These are phyloP conservation scores for Malassezia furfur DNA, from an alignment of 1,284 basidiomycete genomes.

Conservation along the genomic window DNA sequence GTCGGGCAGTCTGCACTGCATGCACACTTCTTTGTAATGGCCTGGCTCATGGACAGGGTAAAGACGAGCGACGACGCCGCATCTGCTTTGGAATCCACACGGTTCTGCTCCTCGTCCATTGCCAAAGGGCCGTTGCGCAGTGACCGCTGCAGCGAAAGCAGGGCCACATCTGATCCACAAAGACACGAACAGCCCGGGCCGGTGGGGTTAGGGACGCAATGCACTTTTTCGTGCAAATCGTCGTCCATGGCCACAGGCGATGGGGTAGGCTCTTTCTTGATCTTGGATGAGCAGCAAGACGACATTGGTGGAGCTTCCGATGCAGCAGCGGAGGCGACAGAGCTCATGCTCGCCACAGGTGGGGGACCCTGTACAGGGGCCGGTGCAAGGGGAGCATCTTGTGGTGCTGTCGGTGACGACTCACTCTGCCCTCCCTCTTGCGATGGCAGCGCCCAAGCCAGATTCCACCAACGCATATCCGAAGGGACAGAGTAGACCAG, in stretches of 20 bases:
- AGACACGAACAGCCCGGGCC: constrained; percentile 44
- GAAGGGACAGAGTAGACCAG: constrained; percentile 43
- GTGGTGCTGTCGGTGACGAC: neutral
- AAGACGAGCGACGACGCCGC: constrained; percentile 27
- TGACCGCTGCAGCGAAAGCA: constrained; percentile 33
- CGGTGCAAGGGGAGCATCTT: neutral
- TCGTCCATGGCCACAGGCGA: neutral
- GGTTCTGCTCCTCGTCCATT: neutral
- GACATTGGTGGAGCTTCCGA: neutral
- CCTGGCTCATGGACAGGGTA: constrained; percentile 40
- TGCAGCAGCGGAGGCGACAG: neutral
- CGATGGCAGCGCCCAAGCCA: constrained; percentile 18
- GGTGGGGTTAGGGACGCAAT: constrained; percentile 44
- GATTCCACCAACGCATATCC: constrained; percentile 46
- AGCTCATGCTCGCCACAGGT: neutral
- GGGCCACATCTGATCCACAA: constrained; percentile 36
- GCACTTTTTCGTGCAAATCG: constrained; percentile 22
- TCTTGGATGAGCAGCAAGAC: neutral
- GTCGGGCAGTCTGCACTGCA: constrained; percentile 45
- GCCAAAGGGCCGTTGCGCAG: constrained; percentile 3
- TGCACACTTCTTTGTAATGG: constrained; percentile 37
- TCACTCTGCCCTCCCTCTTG: neutral
- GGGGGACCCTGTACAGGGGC: neutral
- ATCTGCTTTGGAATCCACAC: neutral
- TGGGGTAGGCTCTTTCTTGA: neutral